These are phyloP conservation scores for Solanum medicagineum DNA, from an alignment of 257 asterid genomes.

Conservation along the genomic window DNA sequence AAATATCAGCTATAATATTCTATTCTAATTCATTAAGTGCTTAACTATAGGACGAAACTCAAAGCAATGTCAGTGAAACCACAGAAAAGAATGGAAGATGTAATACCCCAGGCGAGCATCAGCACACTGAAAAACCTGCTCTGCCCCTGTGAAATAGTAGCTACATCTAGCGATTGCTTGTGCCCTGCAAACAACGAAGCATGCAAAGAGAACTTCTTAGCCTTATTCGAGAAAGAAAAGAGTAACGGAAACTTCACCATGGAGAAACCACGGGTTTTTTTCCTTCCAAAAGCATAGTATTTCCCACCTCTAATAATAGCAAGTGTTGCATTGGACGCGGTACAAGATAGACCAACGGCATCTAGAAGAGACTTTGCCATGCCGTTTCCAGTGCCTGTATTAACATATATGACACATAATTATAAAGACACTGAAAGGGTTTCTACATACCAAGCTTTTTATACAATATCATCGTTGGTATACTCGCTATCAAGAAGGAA, in stretches of 20 bases:
- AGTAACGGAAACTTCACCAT: neutral
- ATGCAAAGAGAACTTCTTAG: neutral
- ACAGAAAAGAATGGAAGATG: neutral
- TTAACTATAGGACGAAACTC: neutral
- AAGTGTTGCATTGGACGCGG: slow-evolving; percentile 62
- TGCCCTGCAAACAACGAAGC: slow-evolving; percentile 45
- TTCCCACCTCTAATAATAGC: slow-evolving; percentile 67
- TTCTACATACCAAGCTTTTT: neutral
- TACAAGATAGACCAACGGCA: slow-evolving; percentile 68
- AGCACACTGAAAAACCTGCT: slow-evolving; percentile 55
- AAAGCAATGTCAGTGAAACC: neutral
- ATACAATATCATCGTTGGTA: too few species aligned
- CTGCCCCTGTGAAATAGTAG: slow-evolving; percentile 65
- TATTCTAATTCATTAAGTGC: neutral
- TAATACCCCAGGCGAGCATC: slow-evolving; percentile 94
- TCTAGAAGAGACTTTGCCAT: slow-evolving; percentile 90
- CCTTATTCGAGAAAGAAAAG: neutral
- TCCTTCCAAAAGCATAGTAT: neutral
- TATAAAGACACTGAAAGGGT: neutral
- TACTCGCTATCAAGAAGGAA: neutral
- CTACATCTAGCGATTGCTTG: slow-evolving; percentile 67
- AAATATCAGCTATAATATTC: slow-evolving; percentile 71
- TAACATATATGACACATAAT: neutral
- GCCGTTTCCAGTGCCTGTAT: slow-evolving; percentile 92
- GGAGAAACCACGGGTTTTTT: neutral